Base-by-base conservation (phyloP, 148 eudicot genomes). In the Chenopodium berlandieri region DNA sequence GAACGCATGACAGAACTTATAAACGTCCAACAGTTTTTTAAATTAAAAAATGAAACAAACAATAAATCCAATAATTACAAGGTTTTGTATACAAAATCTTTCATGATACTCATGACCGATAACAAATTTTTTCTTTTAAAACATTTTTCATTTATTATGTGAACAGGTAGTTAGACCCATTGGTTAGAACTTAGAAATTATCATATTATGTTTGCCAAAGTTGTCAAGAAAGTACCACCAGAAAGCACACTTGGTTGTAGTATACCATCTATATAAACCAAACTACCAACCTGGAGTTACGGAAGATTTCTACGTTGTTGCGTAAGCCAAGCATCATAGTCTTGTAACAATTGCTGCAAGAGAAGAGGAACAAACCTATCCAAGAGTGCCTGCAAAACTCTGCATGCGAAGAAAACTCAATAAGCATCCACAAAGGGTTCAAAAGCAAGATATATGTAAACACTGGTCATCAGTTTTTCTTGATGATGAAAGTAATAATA, bases 361-460 rank as follows among this genome's bases (percentile, higher is more conserved):
- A 92, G 94, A 85, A 91, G 86, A 4, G 98, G 98, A 32, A 92
- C 94, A 56, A 91, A 86, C 79, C 93, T 88, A 81, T 94, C 98
- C 79, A 94, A 73, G 27, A 94, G 87, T 68, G 98, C 91, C 85
- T 93, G 97, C 87, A 95, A 86, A 90, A 93, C 90, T 87, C 98
- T 95, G 91, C 70, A 75, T 22, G 17, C 46, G 75, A 81, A 75
- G 79, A 80, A 40, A 69, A 60, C 22, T 73, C 40, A 60, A 25
- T 14, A 73, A 64, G 40, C 34, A 77, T 37, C 22, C n/a, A 60
- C 71, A 31, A n/a, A 60, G 52, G 4, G 4, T 9, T 12, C 44
- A 12, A 69, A 25, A 7, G 4, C 23, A 66, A 27, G 31, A 50
- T 27, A 23, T 19, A 14, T 73, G n/a, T 65, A 79, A 63, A 82